A percentile compares a stretch with the other conserved stretches of the same genome.
phyloP scores from a whole-genome alignment of 208 protist genomes.

The Trypanosoma boissoni region DNA sequence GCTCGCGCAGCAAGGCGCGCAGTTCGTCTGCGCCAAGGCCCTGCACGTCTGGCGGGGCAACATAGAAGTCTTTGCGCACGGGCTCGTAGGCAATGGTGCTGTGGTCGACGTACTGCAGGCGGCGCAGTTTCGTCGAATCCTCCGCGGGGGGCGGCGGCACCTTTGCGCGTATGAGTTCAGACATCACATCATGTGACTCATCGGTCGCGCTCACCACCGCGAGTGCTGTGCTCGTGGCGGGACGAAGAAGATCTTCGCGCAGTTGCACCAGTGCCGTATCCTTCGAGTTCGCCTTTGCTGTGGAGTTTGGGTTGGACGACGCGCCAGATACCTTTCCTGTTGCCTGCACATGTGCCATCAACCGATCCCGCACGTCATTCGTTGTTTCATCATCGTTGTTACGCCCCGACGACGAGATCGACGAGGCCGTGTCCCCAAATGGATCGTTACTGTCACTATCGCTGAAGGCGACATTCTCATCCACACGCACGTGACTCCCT shows the following conservation, averaged over 20 bases:
- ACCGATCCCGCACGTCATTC: slow-evolving; percentile 22
- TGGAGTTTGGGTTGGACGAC: neutral
- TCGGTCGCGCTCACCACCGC: slow-evolving; percentile 72
- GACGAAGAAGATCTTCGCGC: slow-evolving; percentile 46
- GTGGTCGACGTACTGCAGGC: slow-evolving; percentile 77
- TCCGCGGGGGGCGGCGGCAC: slow-evolving; percentile 42
- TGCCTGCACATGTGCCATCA: slow-evolving; percentile 51
- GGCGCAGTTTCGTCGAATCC: slow-evolving; percentile 64
- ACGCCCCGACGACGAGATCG: no score
- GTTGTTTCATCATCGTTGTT: slow-evolving; percentile 25
- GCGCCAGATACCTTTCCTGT: slow-evolving; percentile 21
- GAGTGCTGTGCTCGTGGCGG: slow-evolving; percentile 60
- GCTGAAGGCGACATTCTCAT: slow-evolving; percentile 19
- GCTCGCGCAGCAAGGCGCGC: slow-evolving; percentile 50
- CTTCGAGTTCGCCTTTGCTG: neutral
- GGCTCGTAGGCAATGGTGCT: slow-evolving; percentile 44
- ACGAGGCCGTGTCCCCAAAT: slow-evolving; percentile 8
- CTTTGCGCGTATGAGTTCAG: slow-evolving; percentile 43
- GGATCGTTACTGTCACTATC: slow-evolving; percentile 13
- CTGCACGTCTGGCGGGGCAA: slow-evolving; percentile 68
- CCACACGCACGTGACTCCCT: neutral
- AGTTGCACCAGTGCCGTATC: slow-evolving; percentile 35
- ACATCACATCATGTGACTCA: slow-evolving; percentile 59
- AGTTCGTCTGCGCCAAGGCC: slow-evolving; percentile 56
- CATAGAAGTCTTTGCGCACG: slow-evolving; percentile 84